phyloP scores from a whole-genome alignment of 2,329 filamentous ascomycete species.

The Ophiocordyceps camponoti-leonardi region DNA sequence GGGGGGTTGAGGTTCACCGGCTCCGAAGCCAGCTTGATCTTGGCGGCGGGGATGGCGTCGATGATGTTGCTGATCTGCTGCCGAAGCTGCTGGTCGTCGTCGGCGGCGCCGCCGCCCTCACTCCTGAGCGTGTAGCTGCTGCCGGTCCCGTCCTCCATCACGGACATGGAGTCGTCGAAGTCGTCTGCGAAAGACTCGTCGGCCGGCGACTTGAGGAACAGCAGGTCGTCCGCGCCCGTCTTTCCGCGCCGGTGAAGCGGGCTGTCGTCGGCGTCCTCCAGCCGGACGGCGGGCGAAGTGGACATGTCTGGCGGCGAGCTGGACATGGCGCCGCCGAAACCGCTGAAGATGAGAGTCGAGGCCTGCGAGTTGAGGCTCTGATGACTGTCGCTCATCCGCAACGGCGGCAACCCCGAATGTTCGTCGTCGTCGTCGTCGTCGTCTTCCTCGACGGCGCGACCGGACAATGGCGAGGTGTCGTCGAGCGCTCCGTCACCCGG shows the following conservation, averaged over 20 bases:
- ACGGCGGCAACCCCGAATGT: conserved; percentile 15
- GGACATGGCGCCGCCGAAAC: conserved; percentile 20
- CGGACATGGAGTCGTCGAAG: conserved; percentile 22
- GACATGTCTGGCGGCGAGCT: conserved; percentile 27
- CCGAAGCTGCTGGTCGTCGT: conserved; percentile 54
- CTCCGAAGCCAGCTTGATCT: conserved; percentile 54
- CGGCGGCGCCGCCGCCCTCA: conserved; percentile 19
- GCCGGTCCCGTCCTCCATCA: conserved; percentile 4
- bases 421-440: conserved; percentile 15
- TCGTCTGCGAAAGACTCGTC: conserved; percentile 29
- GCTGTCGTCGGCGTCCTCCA: conserved; percentile 20
- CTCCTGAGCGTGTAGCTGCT: conserved; percentile 7
- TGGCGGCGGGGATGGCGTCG: conserved; percentile 58
- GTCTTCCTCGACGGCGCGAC: conserved; percentile 8
- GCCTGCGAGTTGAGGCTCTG: conserved; percentile 16
- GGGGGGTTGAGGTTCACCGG: conserved; percentile 40
- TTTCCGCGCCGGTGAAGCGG: conserved; percentile 20
- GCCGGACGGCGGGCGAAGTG: conserved; percentile 19
- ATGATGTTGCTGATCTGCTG: conserved; percentile 68
- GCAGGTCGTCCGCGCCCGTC: neutral
- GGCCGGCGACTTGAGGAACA: conserved; percentile 20
- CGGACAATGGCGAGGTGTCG: conserved; percentile 3
- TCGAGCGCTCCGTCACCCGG: neutral
- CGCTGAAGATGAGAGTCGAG: conserved; percentile 21
- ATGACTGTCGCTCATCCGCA: conserved; percentile 12